phyloP scores from a whole-genome alignment of 2,329 filamentous ascomycete genomes.

The Scedosporium dehoogii region DNA sequence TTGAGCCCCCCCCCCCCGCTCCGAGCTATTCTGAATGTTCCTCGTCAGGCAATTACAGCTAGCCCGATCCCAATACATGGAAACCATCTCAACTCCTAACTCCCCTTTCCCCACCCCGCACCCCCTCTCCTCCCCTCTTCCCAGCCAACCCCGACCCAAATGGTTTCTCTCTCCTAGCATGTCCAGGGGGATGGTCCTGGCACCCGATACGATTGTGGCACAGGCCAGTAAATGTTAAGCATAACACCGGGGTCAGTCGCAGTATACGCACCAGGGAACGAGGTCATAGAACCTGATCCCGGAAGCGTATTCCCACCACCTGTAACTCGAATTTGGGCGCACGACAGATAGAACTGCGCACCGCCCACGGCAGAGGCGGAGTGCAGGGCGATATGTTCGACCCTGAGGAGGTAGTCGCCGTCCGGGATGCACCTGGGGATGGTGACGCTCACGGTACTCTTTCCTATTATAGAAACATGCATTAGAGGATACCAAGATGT shows the following conservation, averaged over 20 bases:
- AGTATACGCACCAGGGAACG: conserved; percentile 28
- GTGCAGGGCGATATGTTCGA: conserved; percentile 38
- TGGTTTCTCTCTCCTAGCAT: neutral
- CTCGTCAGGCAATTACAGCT: too few relatives aligned
- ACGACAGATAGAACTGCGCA: conserved; percentile 35
- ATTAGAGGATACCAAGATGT: neutral
- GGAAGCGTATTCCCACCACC: conserved; percentile 29
- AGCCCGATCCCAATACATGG: too few relatives aligned
- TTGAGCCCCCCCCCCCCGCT: too few relatives aligned
- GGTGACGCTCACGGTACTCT: conserved; percentile 24
- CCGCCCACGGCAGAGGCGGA: conserved; percentile 27
- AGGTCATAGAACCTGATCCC: conserved; percentile 16
- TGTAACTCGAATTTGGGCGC: conserved; percentile 25
- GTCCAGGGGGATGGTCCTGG: conserved; percentile 2
- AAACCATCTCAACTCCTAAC: too few relatives aligned
- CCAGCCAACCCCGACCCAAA: neutral
- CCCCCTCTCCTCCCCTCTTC: neutral
- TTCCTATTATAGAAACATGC: conserved; percentile 12
- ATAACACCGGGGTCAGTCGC: conserved; percentile 26
- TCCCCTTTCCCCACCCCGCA: neutral
- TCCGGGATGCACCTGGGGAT: conserved; percentile 32
- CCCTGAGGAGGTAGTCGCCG: conserved; percentile 37
- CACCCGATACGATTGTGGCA: conserved; percentile 23
- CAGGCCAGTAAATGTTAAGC: conserved; percentile 30
- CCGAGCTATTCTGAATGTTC: too few relatives aligned